These are phyloP conservation scores for Haematococcus sp. DNA, from an alignment of 139 green algal genomes.

Conservation along the genomic window DNA sequence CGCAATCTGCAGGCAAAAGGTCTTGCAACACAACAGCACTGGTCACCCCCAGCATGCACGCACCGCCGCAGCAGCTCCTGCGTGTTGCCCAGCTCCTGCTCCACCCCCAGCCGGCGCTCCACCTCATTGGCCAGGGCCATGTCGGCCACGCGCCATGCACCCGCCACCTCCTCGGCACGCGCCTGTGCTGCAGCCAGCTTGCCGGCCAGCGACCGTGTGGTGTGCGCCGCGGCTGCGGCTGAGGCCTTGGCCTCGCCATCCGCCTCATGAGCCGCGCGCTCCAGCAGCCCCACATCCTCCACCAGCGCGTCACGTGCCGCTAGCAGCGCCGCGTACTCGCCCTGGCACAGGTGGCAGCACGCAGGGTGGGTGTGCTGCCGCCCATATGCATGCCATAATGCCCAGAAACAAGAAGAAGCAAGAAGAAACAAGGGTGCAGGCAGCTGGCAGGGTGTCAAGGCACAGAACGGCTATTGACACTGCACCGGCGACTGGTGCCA, in stretches of 20 bases:
- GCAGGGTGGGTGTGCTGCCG: no score
- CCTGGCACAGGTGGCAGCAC: background rate
- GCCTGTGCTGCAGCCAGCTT: constrained; percentile 13
- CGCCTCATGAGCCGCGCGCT: background rate
- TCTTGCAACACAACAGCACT: no score
- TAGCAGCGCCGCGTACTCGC: constrained; percentile 9
- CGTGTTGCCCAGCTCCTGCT: background rate
- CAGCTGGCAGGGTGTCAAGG: no score
- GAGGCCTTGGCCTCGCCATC: background rate
- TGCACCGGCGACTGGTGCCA: no score
- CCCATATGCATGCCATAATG: no score
- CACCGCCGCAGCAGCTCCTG: constrained; percentile 4
- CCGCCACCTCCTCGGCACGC: constrained; percentile 8
- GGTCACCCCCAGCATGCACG: no score
- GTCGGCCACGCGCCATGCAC: background rate
- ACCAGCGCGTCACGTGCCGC: constrained; percentile 3
- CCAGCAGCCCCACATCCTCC: background rate
- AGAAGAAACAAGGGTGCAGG: no score
- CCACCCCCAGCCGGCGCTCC: background rate
- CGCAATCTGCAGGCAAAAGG: no score
- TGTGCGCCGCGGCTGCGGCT: background rate
- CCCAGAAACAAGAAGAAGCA: no score
- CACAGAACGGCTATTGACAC: background rate
- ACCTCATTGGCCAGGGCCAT: constrained; percentile 12
- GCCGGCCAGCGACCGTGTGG: constrained; percentile 7